Conservation (phyloP, 2,329 filamentous ascomycete genomes). For the Phoma sp. region DNA sequence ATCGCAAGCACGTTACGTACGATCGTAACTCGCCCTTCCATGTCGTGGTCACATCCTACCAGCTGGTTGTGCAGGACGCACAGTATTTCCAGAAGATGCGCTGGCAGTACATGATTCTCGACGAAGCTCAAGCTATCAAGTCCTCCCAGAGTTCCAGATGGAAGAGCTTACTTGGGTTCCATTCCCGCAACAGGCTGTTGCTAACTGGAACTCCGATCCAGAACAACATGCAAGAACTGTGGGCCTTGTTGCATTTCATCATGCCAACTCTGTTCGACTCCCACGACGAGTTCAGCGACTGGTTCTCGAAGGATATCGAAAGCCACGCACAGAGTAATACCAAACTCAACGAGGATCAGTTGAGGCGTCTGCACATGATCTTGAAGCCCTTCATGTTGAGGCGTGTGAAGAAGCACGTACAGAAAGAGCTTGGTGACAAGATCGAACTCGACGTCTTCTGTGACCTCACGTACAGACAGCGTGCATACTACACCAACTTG, state of each 20-base stretch:
- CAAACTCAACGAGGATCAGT: constrained; percentile 98
- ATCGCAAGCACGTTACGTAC: constrained; percentile 96
- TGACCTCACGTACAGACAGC: constrained; percentile 93
- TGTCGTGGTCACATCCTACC: constrained; percentile 94
- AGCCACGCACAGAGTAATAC: constrained; percentile 98
- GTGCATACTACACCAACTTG: constrained; percentile 89
- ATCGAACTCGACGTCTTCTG: constrained; percentile 97
- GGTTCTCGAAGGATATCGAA: constrained; percentile 96
- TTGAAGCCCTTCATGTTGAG: constrained; percentile 99
- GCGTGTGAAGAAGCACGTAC: constrained; percentile 99
- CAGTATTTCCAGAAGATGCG: constrained; percentile 99
- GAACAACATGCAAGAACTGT: constrained; percentile 99
- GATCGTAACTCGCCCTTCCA: constrained; percentile 93
- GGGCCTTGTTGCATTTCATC: constrained; percentile 97
- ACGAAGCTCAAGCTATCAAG: constrained; percentile 99
- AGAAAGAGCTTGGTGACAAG: constrained; percentile 98
- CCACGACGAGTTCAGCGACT: constrained; percentile 90
- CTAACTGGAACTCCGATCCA: constrained; percentile 97
- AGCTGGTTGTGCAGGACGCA: constrained; percentile 93
- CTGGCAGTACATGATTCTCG: constrained; percentile 99
- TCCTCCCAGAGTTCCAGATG: constrained; percentile 94
- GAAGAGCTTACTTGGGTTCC: constrained; percentile 93
- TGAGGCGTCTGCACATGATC: constrained; percentile 97
- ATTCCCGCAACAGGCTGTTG: constrained; percentile 91
- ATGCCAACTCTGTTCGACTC: constrained; percentile 99